Evolutionary conservation across 345 rosid species (phyloP), one percentile per base, ranked within the genome.

Genomic region (Citrus medica): DNA sequence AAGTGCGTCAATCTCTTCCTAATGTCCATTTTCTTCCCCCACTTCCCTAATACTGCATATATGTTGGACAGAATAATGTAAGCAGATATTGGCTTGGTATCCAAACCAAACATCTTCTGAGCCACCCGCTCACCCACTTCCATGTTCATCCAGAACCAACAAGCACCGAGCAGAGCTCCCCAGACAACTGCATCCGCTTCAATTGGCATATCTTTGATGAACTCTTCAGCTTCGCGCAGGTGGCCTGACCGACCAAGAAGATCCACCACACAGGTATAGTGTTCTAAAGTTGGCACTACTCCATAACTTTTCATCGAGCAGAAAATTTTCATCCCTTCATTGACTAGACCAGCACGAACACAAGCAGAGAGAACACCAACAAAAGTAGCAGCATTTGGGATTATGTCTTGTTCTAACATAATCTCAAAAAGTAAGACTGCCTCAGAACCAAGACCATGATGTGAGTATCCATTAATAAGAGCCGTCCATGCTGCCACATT

Each of bases 401-500:
- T 77, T 33, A 84, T 79, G n/a, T 24, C 73, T 77, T 78, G 80
- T 76, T 75, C 82, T 64, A 87, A 63, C 93, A 88, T 88, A 38
- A 61, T 79, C 67, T 78, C 82, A 76, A 87, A 91, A 63, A 85
- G 87, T 56, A 65, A 61, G 56, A 86, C 75, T 67, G 90, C 88
- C 79, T 87, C 87, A 5, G 75, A 82, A 48, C 86, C 89, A 79
- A 84, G 87, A 65, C 94, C 88, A 64, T 89, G 88, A 66, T 81
- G 87, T n/a, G 91, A 88, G 78, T 80, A 86, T 17, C 84, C 92
- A 79, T 88, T 84, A 24, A 89, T 83, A 71, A 89, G 87, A 74
- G 95, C 87, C 1, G 90, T 88, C 93, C 90, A 89, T 17, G 89
- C 83, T 25, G 89, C 89, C 60, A 89, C 89, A 80, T 87, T 87